Evolutionary conservation across 2,329 filamentous ascomycete genomes (phyloP).

Genomic region (Tolypocladium tropicale): DNA sequence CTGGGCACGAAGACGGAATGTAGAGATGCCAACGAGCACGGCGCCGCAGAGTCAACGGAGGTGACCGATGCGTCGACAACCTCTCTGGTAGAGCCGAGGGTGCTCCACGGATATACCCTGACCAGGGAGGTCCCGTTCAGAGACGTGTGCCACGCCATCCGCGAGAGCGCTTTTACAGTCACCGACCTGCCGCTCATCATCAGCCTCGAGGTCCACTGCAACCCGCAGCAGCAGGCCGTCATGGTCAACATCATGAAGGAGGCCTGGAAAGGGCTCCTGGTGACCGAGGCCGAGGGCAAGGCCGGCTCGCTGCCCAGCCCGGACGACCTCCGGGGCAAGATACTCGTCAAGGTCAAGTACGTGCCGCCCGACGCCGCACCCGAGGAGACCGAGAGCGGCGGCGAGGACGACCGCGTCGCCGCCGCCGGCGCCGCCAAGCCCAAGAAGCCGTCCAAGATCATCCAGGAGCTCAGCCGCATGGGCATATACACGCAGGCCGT

Average conservation of each 20-base stretch:
- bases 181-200: conserved; percentile 82
- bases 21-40: conserved; percentile 10
- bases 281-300: conserved; percentile 42
- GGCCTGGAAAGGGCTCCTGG: conserved; percentile 64
- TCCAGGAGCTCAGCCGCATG: conserved; percentile 61
- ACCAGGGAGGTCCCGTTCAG: conserved; percentile 84
- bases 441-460: conserved; percentile 51
- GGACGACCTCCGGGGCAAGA: conserved; percentile 61
- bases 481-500: conserved; percentile 78
- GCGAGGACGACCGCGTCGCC: conserved; percentile 26
- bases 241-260: conserved; percentile 92
- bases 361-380: conserved; percentile 30
- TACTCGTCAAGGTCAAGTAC: conserved; percentile 76
- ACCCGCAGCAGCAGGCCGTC: conserved; percentile 66
- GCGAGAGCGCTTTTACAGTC: conserved; percentile 64
- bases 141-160: conserved; percentile 71
- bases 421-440: conserved; percentile 28
- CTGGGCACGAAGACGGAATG: conserved; percentile 31
- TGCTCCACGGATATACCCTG: conserved; percentile 81
- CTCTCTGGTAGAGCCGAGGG: conserved; percentile 54
- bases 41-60: conserved; percentile 2
- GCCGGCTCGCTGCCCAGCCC: conserved; percentile 53
- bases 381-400: conserved; percentile 19
- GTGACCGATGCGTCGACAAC: conserved; percentile 13
- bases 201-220: conserved; percentile 86